Conservation (phyloP, 192 early-diverging fungal genomes). For the Coemansia sp. region DNA sequence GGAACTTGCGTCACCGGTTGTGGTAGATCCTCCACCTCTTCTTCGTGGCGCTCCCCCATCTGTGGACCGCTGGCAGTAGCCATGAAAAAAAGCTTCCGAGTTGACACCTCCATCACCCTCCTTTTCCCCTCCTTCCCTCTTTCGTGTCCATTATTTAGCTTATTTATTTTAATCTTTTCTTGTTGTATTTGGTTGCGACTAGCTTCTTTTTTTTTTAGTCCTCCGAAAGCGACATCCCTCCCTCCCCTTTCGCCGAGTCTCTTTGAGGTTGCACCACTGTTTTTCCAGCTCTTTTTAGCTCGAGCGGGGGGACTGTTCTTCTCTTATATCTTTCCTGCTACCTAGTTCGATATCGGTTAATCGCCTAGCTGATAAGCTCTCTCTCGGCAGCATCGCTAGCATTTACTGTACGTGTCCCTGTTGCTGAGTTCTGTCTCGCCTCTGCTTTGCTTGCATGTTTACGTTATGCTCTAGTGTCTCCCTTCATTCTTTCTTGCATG, state of each 20-base stretch:
- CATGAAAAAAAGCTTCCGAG: constrained; percentile 2
- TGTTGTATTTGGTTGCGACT: not conserved
- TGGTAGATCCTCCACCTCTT: constrained; percentile 1
- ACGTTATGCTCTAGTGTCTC: not conserved
- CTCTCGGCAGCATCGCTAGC: not conserved
- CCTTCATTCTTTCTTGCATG: not conserved
- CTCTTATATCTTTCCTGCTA: not conserved
- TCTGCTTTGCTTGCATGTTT: not conserved
- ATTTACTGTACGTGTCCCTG: constrained; percentile 1
- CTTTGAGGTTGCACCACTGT: not conserved
- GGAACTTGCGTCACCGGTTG: not conserved
- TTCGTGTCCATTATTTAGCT: not conserved
- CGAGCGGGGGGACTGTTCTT: not conserved
- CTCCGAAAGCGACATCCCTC: not conserved
- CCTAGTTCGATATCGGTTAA: not conserved
- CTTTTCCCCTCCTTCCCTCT: not conserved
- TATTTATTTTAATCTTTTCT: constrained; percentile 3
- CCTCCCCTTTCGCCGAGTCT: not conserved
- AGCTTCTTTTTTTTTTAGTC: not conserved
- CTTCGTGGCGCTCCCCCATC: not conserved
- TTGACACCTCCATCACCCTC: not conserved
- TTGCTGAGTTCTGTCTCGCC: not conserved
- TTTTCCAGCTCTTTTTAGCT: not conserved
- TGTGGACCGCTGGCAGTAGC: not conserved
- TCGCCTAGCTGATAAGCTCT: not conserved